These are phyloP conservation scores for Hypomontagnella submonticulosa DNA, from an alignment of 495 filamentous ascomycete genomes.

Conservation along the genomic window DNA sequence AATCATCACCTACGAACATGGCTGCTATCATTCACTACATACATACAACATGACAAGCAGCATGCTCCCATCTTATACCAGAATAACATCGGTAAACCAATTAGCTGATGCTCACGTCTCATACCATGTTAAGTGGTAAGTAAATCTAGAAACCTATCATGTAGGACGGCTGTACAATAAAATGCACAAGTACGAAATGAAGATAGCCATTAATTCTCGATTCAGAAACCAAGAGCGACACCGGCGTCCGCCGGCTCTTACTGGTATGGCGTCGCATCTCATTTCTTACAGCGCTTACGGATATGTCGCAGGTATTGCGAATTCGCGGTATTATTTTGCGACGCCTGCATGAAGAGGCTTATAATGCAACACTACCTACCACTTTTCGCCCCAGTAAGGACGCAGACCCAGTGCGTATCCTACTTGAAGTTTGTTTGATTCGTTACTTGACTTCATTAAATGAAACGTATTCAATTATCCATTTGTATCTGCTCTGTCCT, in stretches of 20 bases:
- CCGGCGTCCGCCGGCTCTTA: conserved; percentile 4
- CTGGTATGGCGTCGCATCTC: conserved; percentile 23
- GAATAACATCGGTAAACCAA: neutral
- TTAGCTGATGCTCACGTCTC: conserved; percentile 2
- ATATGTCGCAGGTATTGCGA: neutral
- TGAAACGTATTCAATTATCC: conserved; percentile 40
- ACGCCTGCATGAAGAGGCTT: conserved; percentile 18
- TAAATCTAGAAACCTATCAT: too few species aligned
- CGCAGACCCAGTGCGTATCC: too few species aligned
- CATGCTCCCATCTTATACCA: too few species aligned
- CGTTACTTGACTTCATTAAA: conserved; percentile 18
- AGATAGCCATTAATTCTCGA: neutral
- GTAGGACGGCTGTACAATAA: conserved; percentile 5
- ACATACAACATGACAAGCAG: too few species aligned
- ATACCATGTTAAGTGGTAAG: too few species aligned
- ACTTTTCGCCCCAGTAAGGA: neutral
- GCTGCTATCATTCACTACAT: too few species aligned
- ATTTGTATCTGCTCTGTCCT: conserved; percentile 36
- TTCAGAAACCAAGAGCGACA: neutral
- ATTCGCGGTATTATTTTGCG: conserved; percentile 19
- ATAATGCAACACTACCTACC: conserved; percentile 7
- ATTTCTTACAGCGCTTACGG: conserved; percentile 32
- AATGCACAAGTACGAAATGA: neutral
- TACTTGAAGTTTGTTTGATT: neutral
- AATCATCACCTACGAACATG: too few species aligned